Evolutionary conservation across 208 protist genomes (phyloP).

Genomic region (Acanthamoeba castellanii): DNA sequence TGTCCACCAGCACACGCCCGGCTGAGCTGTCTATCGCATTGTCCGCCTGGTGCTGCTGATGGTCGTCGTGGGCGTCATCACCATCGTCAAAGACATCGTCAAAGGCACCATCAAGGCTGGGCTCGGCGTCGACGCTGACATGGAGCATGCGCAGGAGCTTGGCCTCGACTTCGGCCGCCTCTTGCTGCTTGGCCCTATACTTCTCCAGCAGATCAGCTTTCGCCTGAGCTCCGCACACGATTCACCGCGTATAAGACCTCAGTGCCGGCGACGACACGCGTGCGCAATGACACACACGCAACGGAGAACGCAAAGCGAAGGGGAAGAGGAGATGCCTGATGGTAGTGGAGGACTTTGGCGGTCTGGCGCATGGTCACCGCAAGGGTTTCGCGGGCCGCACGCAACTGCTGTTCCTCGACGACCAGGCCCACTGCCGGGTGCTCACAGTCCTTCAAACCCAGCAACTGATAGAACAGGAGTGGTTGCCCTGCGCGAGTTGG

Average conservation of each 20-base stretch:
- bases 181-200: constrained; percentile 8
- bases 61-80: background rate
- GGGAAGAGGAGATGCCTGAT: background rate
- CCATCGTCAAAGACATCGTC: background rate
- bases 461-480: constrained; percentile 11
- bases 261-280: background rate
- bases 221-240: background rate
- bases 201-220: constrained; percentile 10
- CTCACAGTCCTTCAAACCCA: background rate
- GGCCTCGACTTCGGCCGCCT: constrained; percentile 6
- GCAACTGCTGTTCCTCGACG: background rate
- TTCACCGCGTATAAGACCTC: background rate
- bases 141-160: constrained; percentile 24
- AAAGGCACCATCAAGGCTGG: background rate
- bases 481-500: background rate
- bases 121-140: background rate
- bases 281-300: background rate
- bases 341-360: constrained; percentile 36
- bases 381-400: background rate
- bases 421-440: background rate
- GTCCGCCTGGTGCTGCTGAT: background rate
- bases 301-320: background rate
- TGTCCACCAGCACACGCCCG: background rate
- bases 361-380: background rate
- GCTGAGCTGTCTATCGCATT: background rate